Evolutionary conservation across 371 early-diverging fungal species (phyloP).

Genomic region (Mortierella sp.): DNA sequence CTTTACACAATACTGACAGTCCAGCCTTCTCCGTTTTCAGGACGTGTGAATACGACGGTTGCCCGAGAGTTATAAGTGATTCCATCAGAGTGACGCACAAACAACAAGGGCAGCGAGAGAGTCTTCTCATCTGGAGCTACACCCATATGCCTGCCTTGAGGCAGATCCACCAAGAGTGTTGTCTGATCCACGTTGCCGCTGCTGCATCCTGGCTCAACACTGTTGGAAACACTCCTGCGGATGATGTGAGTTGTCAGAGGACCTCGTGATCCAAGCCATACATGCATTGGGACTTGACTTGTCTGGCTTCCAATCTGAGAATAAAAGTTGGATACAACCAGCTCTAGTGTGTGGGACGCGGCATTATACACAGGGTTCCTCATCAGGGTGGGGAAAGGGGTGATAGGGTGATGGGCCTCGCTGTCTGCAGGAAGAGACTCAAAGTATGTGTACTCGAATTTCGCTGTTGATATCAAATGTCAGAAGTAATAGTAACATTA

Average conservation of each 20-base stretch:
- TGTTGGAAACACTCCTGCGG: constrained; percentile 22
- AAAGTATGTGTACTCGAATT: constrained; percentile 69
- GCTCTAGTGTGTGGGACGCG: constrained; percentile 45
- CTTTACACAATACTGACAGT: constrained; percentile 44
- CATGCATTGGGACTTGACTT: constrained; percentile 39
- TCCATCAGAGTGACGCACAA: constrained; percentile 47
- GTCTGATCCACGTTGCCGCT: constrained; percentile 26
- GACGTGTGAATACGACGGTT: constrained; percentile 48
- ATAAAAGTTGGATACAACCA: constrained; percentile 53
- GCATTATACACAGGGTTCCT: constrained; percentile 55
- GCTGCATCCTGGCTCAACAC: background rate
- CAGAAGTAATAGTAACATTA: background rate
- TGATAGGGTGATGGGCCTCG: constrained; percentile 45
- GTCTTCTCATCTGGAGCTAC: constrained; percentile 34
- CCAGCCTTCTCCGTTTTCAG: constrained; percentile 44
- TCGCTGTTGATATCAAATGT: constrained; percentile 26
- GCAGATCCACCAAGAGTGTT: constrained; percentile 47
- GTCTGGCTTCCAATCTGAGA: constrained; percentile 31
- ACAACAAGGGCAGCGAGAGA: constrained; percentile 43
- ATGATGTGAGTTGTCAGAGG: constrained; percentile 54
- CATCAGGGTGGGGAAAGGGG: constrained; percentile 57
- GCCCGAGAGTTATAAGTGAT: constrained; percentile 57
- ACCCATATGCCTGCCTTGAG: constrained; percentile 40
- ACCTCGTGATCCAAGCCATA: constrained; percentile 57
- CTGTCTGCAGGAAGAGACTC: constrained; percentile 56